These are phyloP conservation scores for Endoconidiophora laricicola DNA, from an alignment of 2,329 filamentous ascomycete genomes.

Conservation along the genomic window DNA sequence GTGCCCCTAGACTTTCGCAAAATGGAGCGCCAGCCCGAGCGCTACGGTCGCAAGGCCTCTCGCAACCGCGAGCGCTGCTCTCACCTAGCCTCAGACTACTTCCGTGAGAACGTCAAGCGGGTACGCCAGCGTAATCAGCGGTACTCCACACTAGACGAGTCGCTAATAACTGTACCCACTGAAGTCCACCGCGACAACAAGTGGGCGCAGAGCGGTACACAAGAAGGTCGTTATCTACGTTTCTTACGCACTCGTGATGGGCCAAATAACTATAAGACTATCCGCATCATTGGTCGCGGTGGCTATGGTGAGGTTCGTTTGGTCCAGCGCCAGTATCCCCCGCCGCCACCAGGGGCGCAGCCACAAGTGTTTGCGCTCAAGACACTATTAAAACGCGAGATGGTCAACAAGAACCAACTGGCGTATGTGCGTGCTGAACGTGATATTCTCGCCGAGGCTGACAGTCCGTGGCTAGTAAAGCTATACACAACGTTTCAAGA, in stretches of 20 bases:
- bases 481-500: conserved; percentile 69
- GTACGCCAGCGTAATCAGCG: conserved; percentile 11
- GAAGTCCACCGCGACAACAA: conserved; percentile 6
- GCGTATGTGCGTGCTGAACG: conserved; percentile 64
- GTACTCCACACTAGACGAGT: conserved; percentile 8
- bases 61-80: conserved; percentile 11
- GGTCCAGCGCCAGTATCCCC: conserved; percentile 44
- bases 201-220: conserved; percentile 9
- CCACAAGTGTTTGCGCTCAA: conserved; percentile 67
- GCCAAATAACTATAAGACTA: conserved; percentile 55
- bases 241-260: conserved; percentile 56
- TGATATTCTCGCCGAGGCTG: conserved; percentile 63
- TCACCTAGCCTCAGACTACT: conserved; percentile 10
- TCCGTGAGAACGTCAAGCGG: conserved; percentile 11
- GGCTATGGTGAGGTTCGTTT: conserved; percentile 67
- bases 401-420: conserved; percentile 70
- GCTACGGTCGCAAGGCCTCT: conserved; percentile 10
- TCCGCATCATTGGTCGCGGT: conserved; percentile 68
- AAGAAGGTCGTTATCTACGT: conserved; percentile 52
- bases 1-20: conserved; percentile 3
- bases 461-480: conserved; percentile 69
- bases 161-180: background rate
- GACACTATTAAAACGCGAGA: conserved; percentile 62
- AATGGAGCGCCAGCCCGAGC: conserved; percentile 11
- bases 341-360: conserved; percentile 29